Conservation (phyloP, 805 yeast genomes). For the Wickerhamomyces ciferrii region DNA sequence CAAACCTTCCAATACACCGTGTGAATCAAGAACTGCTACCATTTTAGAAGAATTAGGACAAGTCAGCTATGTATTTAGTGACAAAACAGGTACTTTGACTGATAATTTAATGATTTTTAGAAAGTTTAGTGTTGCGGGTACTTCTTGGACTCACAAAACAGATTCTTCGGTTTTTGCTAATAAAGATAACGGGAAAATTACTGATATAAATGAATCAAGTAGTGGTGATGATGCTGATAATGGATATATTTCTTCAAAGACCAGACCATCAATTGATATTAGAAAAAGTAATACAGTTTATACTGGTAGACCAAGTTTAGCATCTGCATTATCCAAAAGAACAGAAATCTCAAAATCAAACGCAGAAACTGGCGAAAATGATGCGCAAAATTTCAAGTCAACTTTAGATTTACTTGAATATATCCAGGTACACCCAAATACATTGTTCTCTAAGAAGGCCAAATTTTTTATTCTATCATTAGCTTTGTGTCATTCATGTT, state of each 20-base stretch:
- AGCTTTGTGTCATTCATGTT: slow-evolving; percentile 86
- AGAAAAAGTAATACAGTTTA: slow-evolving; percentile 34
- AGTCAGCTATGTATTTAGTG: slow-evolving; percentile 90
- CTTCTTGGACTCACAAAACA: slow-evolving; percentile 81
- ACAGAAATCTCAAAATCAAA: neutral
- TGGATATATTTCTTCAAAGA: neutral
- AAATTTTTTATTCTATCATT: slow-evolving; percentile 75
- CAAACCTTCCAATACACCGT: slow-evolving; percentile 76
- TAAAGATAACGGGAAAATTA: neutral
- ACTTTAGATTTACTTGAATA: slow-evolving; percentile 65
- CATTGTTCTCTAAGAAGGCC: slow-evolving; percentile 65
- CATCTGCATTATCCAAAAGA: slow-evolving; percentile 29
- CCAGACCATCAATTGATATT: slow-evolving; percentile 33
- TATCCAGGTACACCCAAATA: slow-evolving; percentile 66
- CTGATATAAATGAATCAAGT: slow-evolving; percentile 22
- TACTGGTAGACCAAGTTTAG: slow-evolving; percentile 55
- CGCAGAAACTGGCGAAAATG: neutral
- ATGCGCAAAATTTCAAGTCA: slow-evolving; percentile 33
- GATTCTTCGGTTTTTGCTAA: slow-evolving; percentile 24
- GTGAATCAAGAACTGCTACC: slow-evolving; percentile 93
- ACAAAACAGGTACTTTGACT: slow-evolving; percentile 95
- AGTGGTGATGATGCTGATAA: slow-evolving; percentile 16
- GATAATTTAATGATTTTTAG: slow-evolving; percentile 92
- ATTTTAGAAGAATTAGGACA: slow-evolving; percentile 96
- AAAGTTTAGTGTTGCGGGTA: slow-evolving; percentile 82